Percentiles rank a stretch among this genome's conserved stretches.
Evolutionary conservation across 2,329 filamentous ascomycete species (phyloP).

Genomic region (Mollisia scopiformis): DNA sequence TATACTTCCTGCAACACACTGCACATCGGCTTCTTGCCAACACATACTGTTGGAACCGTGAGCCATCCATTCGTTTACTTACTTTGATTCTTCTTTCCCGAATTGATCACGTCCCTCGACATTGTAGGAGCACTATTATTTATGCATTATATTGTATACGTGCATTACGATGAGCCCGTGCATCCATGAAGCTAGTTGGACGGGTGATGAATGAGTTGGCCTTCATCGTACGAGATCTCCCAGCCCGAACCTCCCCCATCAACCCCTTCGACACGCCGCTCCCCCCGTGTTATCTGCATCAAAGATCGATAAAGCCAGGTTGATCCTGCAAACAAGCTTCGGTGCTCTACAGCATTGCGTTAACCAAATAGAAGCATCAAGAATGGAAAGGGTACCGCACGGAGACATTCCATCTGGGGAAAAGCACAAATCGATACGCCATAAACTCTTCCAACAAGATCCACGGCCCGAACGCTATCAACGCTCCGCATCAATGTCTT

Average conservation of each 20-base stretch:
- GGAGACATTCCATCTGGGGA: not conserved
- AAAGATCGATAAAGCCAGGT: not conserved
- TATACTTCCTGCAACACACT: no score
- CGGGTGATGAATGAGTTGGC: constrained; percentile 2
- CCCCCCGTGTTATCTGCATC: no score
- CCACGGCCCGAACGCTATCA: constrained; percentile 7
- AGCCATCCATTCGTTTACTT: no score
- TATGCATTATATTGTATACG: no score
- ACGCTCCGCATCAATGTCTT: constrained; percentile 9
- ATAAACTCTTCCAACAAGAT: constrained; percentile 12
- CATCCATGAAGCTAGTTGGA: not conserved
- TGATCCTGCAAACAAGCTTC: no score
- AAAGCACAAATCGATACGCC: not conserved
- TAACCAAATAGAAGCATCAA: not conserved
- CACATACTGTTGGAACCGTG: no score
- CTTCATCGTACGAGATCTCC: not conserved
- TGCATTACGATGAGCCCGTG: not conserved
- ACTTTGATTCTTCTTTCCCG: no score
- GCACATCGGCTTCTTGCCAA: no score
- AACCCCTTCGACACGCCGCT: not conserved
- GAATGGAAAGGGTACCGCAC: constrained; percentile 3
- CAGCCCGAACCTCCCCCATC: not conserved
- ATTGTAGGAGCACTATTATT: no score
- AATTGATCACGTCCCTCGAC: no score
- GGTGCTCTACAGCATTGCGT: not conserved